Conservation (phyloP, 2,329 filamentous ascomycete genomes). For the Trichoderma harzianum region DNA sequence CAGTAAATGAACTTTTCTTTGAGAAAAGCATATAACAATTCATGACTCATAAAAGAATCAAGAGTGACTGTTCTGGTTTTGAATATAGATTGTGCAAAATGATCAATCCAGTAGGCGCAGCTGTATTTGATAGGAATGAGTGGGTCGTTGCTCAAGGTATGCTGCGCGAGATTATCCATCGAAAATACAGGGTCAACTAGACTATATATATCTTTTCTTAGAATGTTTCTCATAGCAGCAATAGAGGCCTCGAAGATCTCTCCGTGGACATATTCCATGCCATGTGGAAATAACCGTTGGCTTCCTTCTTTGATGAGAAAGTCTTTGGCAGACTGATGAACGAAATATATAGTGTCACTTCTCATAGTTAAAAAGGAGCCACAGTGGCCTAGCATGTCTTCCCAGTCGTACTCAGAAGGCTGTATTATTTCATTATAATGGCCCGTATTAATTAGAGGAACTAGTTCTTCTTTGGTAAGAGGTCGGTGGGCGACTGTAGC, state of each 20-base stretch:
- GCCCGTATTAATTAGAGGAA: not conserved
- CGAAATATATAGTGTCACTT: conserved; percentile 32
- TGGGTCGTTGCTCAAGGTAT: not conserved
- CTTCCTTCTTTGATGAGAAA: conserved; percentile 35
- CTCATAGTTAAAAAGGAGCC: conserved; percentile 39
- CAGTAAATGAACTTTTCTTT: not conserved
- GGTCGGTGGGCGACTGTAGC: not conserved
- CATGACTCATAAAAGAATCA: fast-evolving
- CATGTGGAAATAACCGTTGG: conserved; percentile 30
- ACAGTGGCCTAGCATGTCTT: conserved; percentile 23
- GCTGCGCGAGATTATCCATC: not conserved
- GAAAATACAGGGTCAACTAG: not conserved
- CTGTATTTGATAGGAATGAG: not conserved
- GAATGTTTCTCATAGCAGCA: not conserved
- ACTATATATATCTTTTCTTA: not conserved
- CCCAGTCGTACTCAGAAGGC: not conserved
- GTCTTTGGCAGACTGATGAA: conserved; percentile 44
- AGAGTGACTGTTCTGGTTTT: fast-evolving
- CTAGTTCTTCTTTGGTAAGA: not conserved
- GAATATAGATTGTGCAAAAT: not conserved
- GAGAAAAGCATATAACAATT: not conserved
- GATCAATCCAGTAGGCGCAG: not conserved
- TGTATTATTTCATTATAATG: fast-evolving
- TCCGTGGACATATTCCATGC: conserved; percentile 28
- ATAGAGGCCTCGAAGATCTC: conserved; percentile 27